Evolutionary conservation across 2,329 filamentous ascomycete species (phyloP).

Genomic region (Fusarium duplospermum): DNA sequence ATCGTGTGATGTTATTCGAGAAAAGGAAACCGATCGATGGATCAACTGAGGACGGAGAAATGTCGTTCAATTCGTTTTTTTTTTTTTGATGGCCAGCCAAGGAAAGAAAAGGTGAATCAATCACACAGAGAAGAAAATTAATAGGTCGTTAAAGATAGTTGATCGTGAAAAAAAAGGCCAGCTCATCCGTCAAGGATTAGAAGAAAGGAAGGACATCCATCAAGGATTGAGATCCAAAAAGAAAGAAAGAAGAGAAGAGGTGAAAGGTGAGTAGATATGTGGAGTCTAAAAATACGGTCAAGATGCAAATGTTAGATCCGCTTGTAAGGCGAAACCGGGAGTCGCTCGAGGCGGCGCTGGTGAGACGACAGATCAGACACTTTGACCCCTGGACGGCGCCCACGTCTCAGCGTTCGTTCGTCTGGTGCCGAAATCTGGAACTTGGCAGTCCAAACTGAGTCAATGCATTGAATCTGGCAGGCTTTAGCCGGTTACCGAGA

Average conservation of each 20-base stretch:
- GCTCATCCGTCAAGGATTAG: not conserved
- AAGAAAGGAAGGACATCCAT: not conserved
- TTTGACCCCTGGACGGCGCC: not conserved
- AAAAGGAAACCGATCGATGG: not conserved
- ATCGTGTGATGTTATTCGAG: not conserved
- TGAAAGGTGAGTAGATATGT: constrained; percentile 15
- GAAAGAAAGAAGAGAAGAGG: not conserved
- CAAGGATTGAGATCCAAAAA: not conserved
- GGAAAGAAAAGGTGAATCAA: constrained; percentile 1
- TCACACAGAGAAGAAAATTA: not conserved
- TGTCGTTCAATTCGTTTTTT: not conserved
- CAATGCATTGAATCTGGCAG: constrained; percentile 8
- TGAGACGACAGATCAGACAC: constrained; percentile 43
- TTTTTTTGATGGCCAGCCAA: constrained; percentile 29
- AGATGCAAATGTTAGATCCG: not conserved
- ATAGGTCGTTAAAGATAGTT: not conserved
- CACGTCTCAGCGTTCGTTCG: not conserved
- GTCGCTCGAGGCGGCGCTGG: constrained; percentile 30
- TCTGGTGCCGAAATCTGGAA: not conserved
- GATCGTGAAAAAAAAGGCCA: not conserved
- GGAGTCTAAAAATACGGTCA: not conserved
- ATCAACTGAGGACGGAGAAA: not conserved
- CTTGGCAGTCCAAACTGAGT: not conserved
- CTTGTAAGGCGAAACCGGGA: constrained; percentile 39
- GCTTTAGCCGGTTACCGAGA: not conserved